Evolutionary conservation across 495 filamentous ascomycete species (phyloP).

Genomic region (Hypoxylon cercidicola): DNA sequence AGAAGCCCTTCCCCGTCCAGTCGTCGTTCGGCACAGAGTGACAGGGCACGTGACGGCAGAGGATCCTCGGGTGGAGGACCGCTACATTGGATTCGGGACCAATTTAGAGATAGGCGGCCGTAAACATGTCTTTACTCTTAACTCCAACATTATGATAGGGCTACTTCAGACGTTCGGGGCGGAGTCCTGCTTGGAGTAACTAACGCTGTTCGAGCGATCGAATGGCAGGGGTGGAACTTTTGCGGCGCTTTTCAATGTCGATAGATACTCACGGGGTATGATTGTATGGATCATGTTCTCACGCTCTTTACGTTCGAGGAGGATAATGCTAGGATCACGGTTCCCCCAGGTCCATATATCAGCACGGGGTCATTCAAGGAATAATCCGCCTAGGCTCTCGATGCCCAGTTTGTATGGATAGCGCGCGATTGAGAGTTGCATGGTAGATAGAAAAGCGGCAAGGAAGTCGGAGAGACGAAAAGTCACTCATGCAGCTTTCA

Average conservation of each 20-base stretch:
- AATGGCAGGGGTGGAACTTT: slow-evolving; percentile 1
- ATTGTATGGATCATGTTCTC: slow-evolving; percentile 21
- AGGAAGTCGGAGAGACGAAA: too few species aligned
- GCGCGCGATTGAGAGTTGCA: too few species aligned
- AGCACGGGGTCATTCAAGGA: neutral
- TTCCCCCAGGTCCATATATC: neutral
- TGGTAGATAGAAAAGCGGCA: too few species aligned
- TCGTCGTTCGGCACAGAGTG: slow-evolving; percentile 36
- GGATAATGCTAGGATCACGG: slow-evolving; percentile 3
- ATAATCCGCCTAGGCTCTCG: too few species aligned
- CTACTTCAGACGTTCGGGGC: neutral
- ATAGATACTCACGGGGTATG: slow-evolving; percentile 2
- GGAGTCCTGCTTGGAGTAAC: neutral
- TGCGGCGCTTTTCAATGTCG: neutral
- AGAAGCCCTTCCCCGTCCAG: slow-evolving; percentile 43
- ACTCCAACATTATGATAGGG: too few species aligned
- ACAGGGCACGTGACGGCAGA: slow-evolving; percentile 37
- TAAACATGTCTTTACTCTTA: slow-evolving; percentile 1
- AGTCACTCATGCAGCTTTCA: too few species aligned
- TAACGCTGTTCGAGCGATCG: neutral
- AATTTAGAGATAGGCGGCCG: slow-evolving; percentile 43
- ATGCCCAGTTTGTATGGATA: too few species aligned
- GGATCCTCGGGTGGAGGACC: slow-evolving; percentile 44
- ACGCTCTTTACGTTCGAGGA: slow-evolving; percentile 20
- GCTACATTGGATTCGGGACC: slow-evolving; percentile 52